Evolutionary conservation across 805 yeast species (phyloP).

Genomic region (Ogataea neopini): DNA sequence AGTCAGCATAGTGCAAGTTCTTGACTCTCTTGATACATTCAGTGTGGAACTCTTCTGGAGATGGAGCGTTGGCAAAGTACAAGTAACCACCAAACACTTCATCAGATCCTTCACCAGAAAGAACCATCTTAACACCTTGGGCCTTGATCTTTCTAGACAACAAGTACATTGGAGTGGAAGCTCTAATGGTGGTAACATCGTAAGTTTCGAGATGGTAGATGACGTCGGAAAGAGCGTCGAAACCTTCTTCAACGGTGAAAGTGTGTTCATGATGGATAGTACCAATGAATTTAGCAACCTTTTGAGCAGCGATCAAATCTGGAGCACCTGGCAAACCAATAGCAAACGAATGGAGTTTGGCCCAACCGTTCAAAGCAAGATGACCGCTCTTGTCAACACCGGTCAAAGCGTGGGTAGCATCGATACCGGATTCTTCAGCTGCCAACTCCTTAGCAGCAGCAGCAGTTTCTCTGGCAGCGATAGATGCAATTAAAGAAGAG

Average conservation of each 20-base stretch:
- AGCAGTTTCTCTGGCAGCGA: constrained; percentile 94
- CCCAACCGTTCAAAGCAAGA: constrained; percentile 73
- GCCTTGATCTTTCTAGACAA: constrained; percentile 97
- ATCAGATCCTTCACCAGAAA: constrained; percentile 98
- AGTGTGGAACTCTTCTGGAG: constrained; percentile 87
- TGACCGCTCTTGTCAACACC: constrained; percentile 92
- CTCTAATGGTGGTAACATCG: constrained; percentile 98
- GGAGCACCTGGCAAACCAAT: constrained; percentile 98
- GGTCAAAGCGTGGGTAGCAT: constrained; percentile 71
- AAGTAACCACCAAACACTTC: constrained; percentile 98
- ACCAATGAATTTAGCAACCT: constrained; percentile 95
- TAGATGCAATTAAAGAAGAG: constrained; percentile 93
- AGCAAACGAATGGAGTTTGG: constrained; percentile 91
- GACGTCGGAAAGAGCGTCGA: constrained; percentile 93
- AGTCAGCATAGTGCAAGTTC: constrained; percentile 96
- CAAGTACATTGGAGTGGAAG: constrained; percentile 98
- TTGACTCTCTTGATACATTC: constrained; percentile 96
- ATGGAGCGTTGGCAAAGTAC: constrained; percentile 96
- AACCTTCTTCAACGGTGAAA: constrained; percentile 94
- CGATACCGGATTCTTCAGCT: constrained; percentile 47
- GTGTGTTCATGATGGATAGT: constrained; percentile 98
- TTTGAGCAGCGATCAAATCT: constrained; percentile 92
- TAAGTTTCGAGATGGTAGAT: constrained; percentile 95
- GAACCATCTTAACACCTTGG: constrained; percentile 98
- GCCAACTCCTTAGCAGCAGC: constrained; percentile 62